phyloP scores from a whole-genome alignment of 305 asterid species.

The Stenogyne calaminthoides region DNA sequence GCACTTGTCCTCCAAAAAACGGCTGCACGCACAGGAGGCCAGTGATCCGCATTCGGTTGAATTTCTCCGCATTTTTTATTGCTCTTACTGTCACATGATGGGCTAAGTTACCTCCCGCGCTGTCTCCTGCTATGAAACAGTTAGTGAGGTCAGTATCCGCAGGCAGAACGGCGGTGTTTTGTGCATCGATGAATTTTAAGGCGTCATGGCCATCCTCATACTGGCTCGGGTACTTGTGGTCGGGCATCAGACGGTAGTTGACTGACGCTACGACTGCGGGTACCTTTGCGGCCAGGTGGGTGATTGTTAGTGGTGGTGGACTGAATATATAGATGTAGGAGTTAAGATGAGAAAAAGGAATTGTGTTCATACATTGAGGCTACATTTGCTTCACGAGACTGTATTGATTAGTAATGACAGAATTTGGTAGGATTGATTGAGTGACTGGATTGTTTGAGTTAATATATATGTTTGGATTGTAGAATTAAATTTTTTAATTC shows the following conservation, averaged over 20 bases:
- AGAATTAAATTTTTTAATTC: no score
- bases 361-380: no score
- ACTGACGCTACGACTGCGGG: constrained; percentile 42
- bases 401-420: no score
- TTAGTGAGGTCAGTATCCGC: constrained; percentile 25
- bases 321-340: no score
- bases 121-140: constrained; percentile 47
- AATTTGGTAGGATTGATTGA: no score
- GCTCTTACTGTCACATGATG: constrained; percentile 35
- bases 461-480: no score
- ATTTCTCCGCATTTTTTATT: background rate
- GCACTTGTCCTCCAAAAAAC: constrained; percentile 52
- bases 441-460: no score
- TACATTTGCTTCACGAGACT: no score
- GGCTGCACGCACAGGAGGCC: constrained; percentile 46
- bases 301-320: no score
- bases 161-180: constrained; percentile 29
- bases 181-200: constrained; percentile 35
- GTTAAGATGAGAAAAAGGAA: no score
- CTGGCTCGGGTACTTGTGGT: constrained; percentile 34
- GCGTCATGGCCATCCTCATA: constrained; percentile 38
- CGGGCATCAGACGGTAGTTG: constrained; percentile 45
- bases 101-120: constrained; percentile 54
- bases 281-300: constrained; percentile 18
- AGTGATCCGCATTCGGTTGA: constrained; percentile 23